Base-by-base conservation (phyloP, 495 filamentous ascomycete genomes). In the Aspergillus olivimuriae region DNA sequence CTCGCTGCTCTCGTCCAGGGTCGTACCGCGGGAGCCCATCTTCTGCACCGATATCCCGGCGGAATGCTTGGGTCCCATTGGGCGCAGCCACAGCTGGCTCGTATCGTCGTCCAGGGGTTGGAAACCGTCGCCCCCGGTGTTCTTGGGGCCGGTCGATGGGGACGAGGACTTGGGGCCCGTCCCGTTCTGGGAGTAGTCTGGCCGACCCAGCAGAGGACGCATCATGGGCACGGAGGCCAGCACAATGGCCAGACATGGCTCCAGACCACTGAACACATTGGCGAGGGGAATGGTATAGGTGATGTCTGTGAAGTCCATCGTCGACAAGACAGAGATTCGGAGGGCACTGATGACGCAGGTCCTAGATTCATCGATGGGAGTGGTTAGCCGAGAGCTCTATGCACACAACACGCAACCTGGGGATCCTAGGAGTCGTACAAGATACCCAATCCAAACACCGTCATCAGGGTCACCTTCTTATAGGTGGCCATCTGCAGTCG, bases 171-270 rank as follows among this genome's bases (percentile, higher is more conserved):
- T 26, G 38, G 42, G 36, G 19, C 41, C 41, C 1, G 32, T 39
- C 1, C 8, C 16, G 18, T 38, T 30, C 1, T 37, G 33, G 1
- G 40, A 32, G 16, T 30, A 30, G 24, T 7, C 31, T 1, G 35
- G 43, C 2, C 53, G 53, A 0, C 43, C 43, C 0, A 56, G 43
- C 10, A 56, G 20, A 2, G 53, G 53, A 0, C 53, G 50, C 53
- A 56, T 53, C 35, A 56, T 17, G 36, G 53, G 53, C 4, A 56
- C 18, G 9, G 46, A 56, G 6, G 53, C 40, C n/a, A 56, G 50
- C 8, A 45, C 42, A 4, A 56, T 43, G 3, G 53, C 53, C 4
- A 56, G 53, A 20, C 50, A 56, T 9, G 50, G 50, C 44, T 56
- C 53, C 11, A 56, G 19, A 2, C 53, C 53, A 15, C 43, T 51